A percentile compares a stretch with the other conserved stretches of the same genome.
Evolutionary conservation across 257 asterid species (phyloP).

Genomic region (Solanum etuberosum): DNA sequence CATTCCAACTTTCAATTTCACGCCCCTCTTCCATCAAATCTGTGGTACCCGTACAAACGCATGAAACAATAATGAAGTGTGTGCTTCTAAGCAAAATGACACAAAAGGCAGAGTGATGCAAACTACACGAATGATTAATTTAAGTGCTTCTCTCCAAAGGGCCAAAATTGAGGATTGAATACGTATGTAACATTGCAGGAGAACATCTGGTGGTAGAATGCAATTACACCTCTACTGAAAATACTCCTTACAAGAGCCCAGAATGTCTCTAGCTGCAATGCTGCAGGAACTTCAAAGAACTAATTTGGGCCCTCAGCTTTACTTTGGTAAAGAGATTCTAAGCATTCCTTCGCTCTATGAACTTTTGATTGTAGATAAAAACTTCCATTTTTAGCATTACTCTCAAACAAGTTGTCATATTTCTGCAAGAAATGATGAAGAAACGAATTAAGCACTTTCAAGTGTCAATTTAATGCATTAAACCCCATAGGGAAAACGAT

Average conservation of each 20-base stretch:
- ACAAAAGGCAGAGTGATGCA: background rate
- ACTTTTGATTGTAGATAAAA: constrained; percentile 51
- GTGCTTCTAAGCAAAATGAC: background rate
- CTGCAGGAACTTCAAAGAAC: background rate
- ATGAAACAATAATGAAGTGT: background rate
- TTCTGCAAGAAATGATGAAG: constrained; percentile 22
- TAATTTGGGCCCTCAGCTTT: constrained; percentile 12
- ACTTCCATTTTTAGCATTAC: constrained; percentile 52
- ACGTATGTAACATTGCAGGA: background rate
- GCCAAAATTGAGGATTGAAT: background rate
- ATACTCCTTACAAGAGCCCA: background rate
- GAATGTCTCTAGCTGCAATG: background rate
- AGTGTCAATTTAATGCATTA: background rate
- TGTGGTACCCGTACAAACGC: background rate
- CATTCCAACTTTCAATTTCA: background rate
- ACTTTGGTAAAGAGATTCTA: constrained; percentile 33
- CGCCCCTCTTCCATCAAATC: background rate
- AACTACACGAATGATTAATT: background rate
- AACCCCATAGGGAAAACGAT: background rate
- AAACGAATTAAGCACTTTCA: background rate
- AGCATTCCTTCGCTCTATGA: constrained; percentile 66
- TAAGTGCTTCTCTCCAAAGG: background rate
- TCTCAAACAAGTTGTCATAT: constrained; percentile 50
- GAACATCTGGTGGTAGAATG: background rate
- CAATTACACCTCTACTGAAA: background rate